Percentiles rank a stretch among this genome's conserved stretches.
phyloP scores from a whole-genome alignment of 331 rosid genomes.

The Rhamnella rubrinervis region DNA sequence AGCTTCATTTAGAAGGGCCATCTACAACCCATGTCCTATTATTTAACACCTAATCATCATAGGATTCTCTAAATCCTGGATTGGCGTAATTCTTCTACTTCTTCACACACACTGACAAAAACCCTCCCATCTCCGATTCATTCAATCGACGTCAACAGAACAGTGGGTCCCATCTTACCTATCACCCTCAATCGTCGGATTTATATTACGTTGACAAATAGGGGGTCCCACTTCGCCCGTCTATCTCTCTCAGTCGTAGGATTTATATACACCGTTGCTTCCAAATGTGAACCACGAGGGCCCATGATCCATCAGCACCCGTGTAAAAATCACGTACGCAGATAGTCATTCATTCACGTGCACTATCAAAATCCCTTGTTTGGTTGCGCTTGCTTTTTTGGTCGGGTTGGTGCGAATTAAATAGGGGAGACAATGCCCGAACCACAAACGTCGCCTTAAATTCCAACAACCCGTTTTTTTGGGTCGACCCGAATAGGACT shows the following conservation, averaged over 20 bases:
- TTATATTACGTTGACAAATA: not conserved
- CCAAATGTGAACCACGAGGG: not conserved
- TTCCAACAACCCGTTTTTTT: not conserved
- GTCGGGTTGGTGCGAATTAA: constrained; percentile 2
- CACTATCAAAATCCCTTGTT: not conserved
- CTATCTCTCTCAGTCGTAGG: too few relatives aligned
- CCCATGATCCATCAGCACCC: not conserved
- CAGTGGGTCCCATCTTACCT: not conserved
- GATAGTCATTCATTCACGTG: constrained; percentile 16
- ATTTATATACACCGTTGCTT: not conserved
- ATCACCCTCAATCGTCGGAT: too few relatives aligned
- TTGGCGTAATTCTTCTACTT: constrained; percentile 1
- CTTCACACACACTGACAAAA: not conserved
- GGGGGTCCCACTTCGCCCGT: not conserved
- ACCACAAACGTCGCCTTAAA: constrained; percentile 7
- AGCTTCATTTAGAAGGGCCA: not conserved
- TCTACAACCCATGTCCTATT: not conserved
- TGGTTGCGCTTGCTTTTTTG: constrained; percentile 4
- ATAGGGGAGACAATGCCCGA: not conserved
- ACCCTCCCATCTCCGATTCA: not conserved
- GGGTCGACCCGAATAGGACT: not conserved
- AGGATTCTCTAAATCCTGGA: constrained; percentile 28
- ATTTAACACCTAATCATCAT: constrained; percentile 13
- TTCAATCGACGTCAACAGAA: not conserved
- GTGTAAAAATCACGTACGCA: not conserved